Base-by-base conservation (phyloP, 495 filamentous ascomycete species). In the Parachaetomium inaequale region DNA sequence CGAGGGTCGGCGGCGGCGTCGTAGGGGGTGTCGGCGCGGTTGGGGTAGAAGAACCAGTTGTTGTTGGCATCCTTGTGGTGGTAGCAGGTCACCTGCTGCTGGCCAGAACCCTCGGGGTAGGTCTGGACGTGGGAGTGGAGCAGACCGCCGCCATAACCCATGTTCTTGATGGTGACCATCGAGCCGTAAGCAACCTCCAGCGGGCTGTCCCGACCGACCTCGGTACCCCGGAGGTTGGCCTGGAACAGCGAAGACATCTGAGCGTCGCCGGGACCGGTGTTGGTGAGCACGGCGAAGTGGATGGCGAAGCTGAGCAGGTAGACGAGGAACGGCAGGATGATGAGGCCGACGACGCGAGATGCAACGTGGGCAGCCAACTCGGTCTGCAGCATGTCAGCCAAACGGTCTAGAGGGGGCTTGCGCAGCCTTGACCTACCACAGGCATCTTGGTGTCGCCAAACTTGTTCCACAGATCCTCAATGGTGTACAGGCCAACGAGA, bases 231-330 rank as follows among this genome's bases (percentile, higher is more conserved):
- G 40, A 98, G 83, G 66, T 98, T 98, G 25, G 94, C 94, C 69
- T 98, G 94, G 82, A 98, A 98, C 43, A 98, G 85, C 21, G 94
- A 98, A 76, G 93, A 96, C 94, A 98, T 98, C 72, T 98, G 94
- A 7, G 94, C 94, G 78, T 98, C 94, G 49, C 94, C 94, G 2
- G 94, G 94, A 7, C 94, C 94, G 73, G 87, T 94, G 77, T 95
- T 96, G 73, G 93, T 89, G 54, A 98, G 81, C 50, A 98, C 88
- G 47, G 89, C 81, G 72, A 98, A 98, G 72, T 98, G 94, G 55
- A 93, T 78, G 63, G 87, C 96, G 74, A 98, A 98, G 31, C 92
- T 95, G 70, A 96, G 86, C 79, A 96, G 87, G 73, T 98, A 98
- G 56, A 98, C 89, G 43, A 91, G 70, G 40, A 91, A 73, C 11